Evolutionary conservation across 805 yeast species (phyloP).

Genomic region (Komagataella pastoris): DNA sequence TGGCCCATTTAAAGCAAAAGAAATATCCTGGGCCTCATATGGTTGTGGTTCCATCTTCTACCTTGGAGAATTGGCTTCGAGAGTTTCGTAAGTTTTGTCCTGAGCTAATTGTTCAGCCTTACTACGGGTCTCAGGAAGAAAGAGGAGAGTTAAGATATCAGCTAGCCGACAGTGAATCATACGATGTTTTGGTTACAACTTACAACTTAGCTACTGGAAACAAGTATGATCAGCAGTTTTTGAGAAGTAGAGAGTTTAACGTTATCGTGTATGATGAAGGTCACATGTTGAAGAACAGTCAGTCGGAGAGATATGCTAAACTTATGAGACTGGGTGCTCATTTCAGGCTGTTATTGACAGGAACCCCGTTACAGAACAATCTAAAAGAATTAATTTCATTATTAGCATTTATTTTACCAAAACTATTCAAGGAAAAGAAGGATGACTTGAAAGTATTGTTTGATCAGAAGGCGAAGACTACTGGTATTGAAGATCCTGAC

Average conservation of each 20-base stretch:
- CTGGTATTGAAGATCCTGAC: constrained; percentile 17
- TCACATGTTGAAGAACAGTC: constrained; percentile 86
- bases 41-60: constrained; percentile 92
- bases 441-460: constrained; percentile 76
- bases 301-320: constrained; percentile 75
- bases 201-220: constrained; percentile 85
- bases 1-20: constrained; percentile 68
- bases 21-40: constrained; percentile 67
- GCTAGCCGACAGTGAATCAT: constrained; percentile 38
- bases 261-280: constrained; percentile 95
- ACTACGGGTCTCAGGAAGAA: constrained; percentile 80
- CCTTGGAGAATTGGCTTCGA: constrained; percentile 94
- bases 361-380: constrained; percentile 95
- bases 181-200: constrained; percentile 89
- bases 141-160: constrained; percentile 75
- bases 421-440: constrained; percentile 63
- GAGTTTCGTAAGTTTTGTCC: constrained; percentile 91
- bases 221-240: constrained; percentile 67
- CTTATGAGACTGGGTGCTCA: constrained; percentile 73
- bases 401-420: constrained; percentile 82
- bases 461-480: constrained; percentile 75
- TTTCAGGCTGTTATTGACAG: constrained; percentile 83
- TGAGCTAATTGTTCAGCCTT: constrained; percentile 68
- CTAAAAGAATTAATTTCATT: constrained; percentile 81
- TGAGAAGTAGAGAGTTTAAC: constrained; percentile 65